These are phyloP conservation scores for Syncephalis fuscata DNA, from an alignment of 371 early-diverging fungal genomes.

Conservation along the genomic window DNA sequence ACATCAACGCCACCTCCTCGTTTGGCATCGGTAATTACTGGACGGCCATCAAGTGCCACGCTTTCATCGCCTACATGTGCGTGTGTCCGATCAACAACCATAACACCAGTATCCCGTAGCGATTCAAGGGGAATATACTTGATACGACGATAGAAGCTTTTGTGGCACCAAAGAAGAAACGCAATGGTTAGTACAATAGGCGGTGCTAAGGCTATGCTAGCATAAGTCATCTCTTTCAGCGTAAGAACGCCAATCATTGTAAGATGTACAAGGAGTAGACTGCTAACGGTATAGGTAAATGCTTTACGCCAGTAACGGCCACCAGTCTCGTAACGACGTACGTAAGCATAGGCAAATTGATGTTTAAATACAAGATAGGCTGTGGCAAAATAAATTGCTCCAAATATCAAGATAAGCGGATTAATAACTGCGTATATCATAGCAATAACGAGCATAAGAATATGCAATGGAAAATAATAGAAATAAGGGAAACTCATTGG, in stretches of 20 bases:
- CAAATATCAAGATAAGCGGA: constrained; percentile 69
- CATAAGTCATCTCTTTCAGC: constrained; percentile 31
- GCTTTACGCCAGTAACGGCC: constrained; percentile 63
- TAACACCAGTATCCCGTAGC: background rate
- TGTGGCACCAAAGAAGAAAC: constrained; percentile 35
- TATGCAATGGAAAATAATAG: constrained; percentile 49
- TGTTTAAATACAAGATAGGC: constrained; percentile 65
- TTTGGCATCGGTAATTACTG: too few species aligned
- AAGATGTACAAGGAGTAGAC: constrained; percentile 69
- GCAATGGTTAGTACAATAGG: constrained; percentile 26
- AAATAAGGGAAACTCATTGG: constrained; percentile 49
- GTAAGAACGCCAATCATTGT: constrained; percentile 62
- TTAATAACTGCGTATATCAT: constrained; percentile 73
- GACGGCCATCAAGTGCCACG: too few species aligned
- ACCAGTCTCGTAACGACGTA: constrained; percentile 64
- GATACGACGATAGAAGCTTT: constrained; percentile 30
- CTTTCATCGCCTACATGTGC: too few species aligned
- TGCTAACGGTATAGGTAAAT: constrained; percentile 57
- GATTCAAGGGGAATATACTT: constrained; percentile 22
- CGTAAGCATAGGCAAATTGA: constrained; percentile 66
- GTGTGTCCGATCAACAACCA: too few species aligned
- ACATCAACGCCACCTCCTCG: too few species aligned
- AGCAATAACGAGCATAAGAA: constrained; percentile 69
- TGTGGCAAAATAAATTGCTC: constrained; percentile 52
- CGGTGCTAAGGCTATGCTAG: constrained; percentile 25